Evolutionary conservation across 345 rosid genomes (phyloP).

Genomic region (Firmiana major): DNA sequence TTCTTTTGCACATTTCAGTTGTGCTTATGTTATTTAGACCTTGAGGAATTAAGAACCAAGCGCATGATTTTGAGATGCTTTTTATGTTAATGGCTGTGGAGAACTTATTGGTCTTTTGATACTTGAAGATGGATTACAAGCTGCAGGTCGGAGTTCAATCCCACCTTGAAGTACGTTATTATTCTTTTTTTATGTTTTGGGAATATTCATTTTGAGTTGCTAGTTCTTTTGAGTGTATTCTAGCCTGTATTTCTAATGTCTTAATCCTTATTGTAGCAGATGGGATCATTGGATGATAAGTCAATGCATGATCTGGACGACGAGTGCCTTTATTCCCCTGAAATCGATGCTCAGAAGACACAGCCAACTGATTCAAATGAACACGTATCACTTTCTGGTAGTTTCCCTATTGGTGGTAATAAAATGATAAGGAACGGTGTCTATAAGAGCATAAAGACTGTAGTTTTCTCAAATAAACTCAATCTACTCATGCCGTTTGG

Average conservation of each 20-base stretch:
- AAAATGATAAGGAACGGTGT: constrained; percentile 26
- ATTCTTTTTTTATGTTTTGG: background rate
- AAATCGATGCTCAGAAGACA: constrained; percentile 21
- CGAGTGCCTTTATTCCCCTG: constrained; percentile 28
- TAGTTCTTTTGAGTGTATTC: background rate
- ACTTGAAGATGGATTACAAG: constrained; percentile 41
- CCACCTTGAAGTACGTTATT: constrained; percentile 37
- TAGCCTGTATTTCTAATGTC: background rate
- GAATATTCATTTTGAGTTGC: background rate
- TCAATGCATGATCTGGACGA: constrained; percentile 37
- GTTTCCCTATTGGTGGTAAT: constrained; percentile 18
- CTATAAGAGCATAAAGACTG: constrained; percentile 50
- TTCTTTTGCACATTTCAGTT: background rate
- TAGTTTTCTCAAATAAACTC: constrained; percentile 79
- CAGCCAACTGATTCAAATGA: constrained; percentile 24
- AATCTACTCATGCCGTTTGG: constrained; percentile 86
- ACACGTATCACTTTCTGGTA: constrained; percentile 29
- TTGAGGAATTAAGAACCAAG: background rate
- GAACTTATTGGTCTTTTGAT: constrained; percentile 15
- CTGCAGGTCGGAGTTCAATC: constrained; percentile 31
- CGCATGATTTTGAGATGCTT: background rate
- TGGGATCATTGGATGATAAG: constrained; percentile 46
- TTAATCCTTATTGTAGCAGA: constrained; percentile 34
- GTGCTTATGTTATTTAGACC: background rate
- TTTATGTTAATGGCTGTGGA: constrained; percentile 17